Base-by-base conservation (phyloP, 805 yeast genomes). In the Clavispora santaluciae region DNA sequence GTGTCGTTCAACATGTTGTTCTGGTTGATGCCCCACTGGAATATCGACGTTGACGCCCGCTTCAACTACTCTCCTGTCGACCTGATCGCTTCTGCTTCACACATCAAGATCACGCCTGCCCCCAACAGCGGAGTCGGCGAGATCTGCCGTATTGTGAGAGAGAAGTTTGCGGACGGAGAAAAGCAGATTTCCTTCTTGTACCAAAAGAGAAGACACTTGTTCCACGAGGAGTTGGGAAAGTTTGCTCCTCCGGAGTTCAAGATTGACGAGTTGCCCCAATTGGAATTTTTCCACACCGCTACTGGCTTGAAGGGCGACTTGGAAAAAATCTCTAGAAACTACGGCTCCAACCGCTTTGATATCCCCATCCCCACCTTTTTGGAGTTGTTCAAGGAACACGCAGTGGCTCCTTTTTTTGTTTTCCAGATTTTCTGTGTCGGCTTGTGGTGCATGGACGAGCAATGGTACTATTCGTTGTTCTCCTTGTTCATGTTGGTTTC, bases 331-430 rank as follows among this genome's bases (percentile, higher is more conserved):
- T 51, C 54, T 33, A 78, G 89, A 56, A 66, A 77, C 44, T 93
- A 83, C 59, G 99, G 99, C 39, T 72, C 73, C 50, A 93, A 93
- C 68, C 76, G 76, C 50, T 93, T 93, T 59, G 99, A 93, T 58
- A 91, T 93, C 50, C 99, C 99, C 22, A 76, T 93, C 41, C 99
- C 99, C 38, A 78, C 96, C 0, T 91, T 93, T 54, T 48, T 76
- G 42, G 98, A 91, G 63, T 72, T 93, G 55, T 93, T 93, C 72
- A 83, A 87, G 58, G 98, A 93, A 65, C 99, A 93, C 61, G 98
- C 98, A 9, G 90, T 93, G 29, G 98, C 99, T 11, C 99, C 99
- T 10, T 87, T 93, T 62, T 93, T 93, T 55, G 96, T 93, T 20
- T 93, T 93, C 72, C 99, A 93, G 70, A 74, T 93, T 42, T 93